These are phyloP conservation scores for Mycena venus DNA, from an alignment of 768 basidiomycete species.

Conservation along the genomic window DNA sequence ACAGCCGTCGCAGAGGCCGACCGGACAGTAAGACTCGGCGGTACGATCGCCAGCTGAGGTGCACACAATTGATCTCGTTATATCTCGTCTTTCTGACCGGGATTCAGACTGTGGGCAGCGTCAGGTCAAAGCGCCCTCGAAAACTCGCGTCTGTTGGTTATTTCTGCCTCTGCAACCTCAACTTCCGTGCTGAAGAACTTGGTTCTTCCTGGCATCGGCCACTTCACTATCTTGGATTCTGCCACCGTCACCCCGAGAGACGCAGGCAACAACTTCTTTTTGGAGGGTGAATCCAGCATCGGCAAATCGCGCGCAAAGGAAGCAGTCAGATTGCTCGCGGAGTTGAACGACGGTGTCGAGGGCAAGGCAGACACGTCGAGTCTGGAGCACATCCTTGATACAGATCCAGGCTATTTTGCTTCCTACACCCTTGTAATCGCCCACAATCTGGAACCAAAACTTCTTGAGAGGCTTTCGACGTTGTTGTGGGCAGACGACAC, in stretches of 20 bases:
- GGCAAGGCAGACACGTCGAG: slow-evolving; percentile 72
- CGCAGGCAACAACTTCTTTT: slow-evolving; percentile 97
- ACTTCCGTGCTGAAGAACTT: slow-evolving; percentile 96
- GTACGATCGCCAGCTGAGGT: slow-evolving; percentile 97
- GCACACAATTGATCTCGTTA: slow-evolving; percentile 33
- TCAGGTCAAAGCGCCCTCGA: slow-evolving; percentile 93
- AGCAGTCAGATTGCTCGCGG: slow-evolving; percentile 79
- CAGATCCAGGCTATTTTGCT: slow-evolving; percentile 65
- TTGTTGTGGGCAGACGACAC: slow-evolving; percentile 77
- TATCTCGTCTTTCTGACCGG: not conserved
- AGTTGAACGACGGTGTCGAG: slow-evolving; percentile 91
- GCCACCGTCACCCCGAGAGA: slow-evolving; percentile 75
- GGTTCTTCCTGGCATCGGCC: slow-evolving; percentile 95
- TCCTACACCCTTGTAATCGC: slow-evolving; percentile 87
- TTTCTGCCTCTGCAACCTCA: slow-evolving; percentile 86
- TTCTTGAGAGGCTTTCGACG: slow-evolving; percentile 71
- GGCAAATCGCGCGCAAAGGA: slow-evolving; percentile 86
- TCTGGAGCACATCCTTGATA: slow-evolving; percentile 70
- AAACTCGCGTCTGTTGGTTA: slow-evolving; percentile 82
- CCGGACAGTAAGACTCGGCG: slow-evolving; percentile 91
- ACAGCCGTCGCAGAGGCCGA: slow-evolving; percentile 42
- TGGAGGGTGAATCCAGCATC: slow-evolving; percentile 81
- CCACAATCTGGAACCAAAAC: slow-evolving; percentile 76
- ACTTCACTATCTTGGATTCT: slow-evolving; percentile 91
- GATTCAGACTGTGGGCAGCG: slow-evolving; percentile 85